A percentile compares a stretch with the other conserved stretches of the same genome.
Evolutionary conservation across 2,329 filamentous ascomycete genomes (phyloP).

Genomic region (Epichloe sylvatica): DNA sequence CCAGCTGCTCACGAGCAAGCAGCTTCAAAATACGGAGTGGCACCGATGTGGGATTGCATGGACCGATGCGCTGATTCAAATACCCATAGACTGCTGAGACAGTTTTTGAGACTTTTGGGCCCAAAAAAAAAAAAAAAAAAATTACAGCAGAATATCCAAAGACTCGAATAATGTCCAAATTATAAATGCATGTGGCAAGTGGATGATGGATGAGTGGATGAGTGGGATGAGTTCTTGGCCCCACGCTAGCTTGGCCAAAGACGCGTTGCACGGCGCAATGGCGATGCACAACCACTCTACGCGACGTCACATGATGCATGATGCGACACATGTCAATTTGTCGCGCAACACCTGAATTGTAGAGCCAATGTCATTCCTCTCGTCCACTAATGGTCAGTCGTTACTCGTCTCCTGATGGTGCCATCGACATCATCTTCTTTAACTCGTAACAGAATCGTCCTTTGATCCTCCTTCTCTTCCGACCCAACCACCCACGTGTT

Average conservation of each 20-base stretch:
- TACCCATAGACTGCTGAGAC: too few species aligned
- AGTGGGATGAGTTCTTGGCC: background rate
- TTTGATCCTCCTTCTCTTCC: conserved; percentile 15
- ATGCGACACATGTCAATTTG: background rate
- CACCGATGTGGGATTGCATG: too few species aligned
- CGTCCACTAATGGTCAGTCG: conserved; percentile 2
- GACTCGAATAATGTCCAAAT: background rate
- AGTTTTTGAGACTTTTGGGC: too few species aligned
- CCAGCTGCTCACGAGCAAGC: background rate
- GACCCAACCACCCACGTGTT: conserved; percentile 55
- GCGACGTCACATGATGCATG: conserved; percentile 7
- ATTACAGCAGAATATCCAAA: too few species aligned
- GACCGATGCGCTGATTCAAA: too few species aligned
- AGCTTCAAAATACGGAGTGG: background rate
- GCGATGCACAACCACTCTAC: background rate
- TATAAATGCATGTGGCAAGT: background rate
- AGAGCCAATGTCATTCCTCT: background rate
- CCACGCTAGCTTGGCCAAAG: background rate
- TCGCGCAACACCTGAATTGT: background rate
- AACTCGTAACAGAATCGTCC: conserved; percentile 13
- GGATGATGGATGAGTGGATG: background rate
- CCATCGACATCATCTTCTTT: conserved; percentile 10
- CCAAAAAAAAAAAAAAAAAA: too few species aligned
- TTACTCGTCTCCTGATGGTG: conserved; percentile 15
- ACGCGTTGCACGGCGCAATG: conserved; percentile 7